Base-by-base conservation (phyloP, 2,329 filamentous ascomycete genomes). In the Pestalotiopsis sp. region DNA sequence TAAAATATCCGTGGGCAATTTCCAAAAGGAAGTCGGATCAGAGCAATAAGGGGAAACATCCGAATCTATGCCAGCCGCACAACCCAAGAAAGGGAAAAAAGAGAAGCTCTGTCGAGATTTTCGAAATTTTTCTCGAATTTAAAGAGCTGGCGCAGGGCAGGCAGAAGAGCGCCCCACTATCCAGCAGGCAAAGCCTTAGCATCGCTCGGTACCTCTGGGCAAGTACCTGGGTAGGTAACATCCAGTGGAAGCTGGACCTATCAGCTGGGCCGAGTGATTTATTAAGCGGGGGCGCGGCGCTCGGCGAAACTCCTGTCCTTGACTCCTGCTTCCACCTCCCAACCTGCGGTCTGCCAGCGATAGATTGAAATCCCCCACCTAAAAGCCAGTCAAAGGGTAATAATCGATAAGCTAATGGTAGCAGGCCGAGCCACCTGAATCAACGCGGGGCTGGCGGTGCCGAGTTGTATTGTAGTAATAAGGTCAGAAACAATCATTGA, bases 21-120 rank as follows among this genome's bases (percentile, higher is more conserved):
- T 84, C 87, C 82, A 80, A 73, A 79, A 76, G 72, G 77, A 79
- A 79, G 14, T 62, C 78, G 84, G 84, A 90, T 85, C 86, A 88
- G 91, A 92, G 92, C 91, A 94, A 94, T 91, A 93, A 90, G 91
- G 91, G 89, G 87, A 88, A 88, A 84, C 20, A 58, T 82, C 86
- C 83, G 79, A 82, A 83, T 87, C 91, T 86, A 89, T 91, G 89
- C 90, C 90, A 59, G 91, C 92, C 92, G 92, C 92, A 94, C 91
- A 85, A 93, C 87, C 89, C 87, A 86, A 83, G 83, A 85, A 88
- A 83, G 78, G 81, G 77, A 82, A 82, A 83, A 81, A 78, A 80
- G 75, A 78, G 76, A 56, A 68, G 59, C 59, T 52, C 11, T 3
- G 45, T n/a, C 17, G 17, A 9, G 14, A 57, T 13, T 2, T 31